Percentiles rank a stretch among this genome's conserved stretches.
Conservation (phyloP, 2,329 filamentous ascomycete genomes). For the Metarhizium guizhouense region DNA sequence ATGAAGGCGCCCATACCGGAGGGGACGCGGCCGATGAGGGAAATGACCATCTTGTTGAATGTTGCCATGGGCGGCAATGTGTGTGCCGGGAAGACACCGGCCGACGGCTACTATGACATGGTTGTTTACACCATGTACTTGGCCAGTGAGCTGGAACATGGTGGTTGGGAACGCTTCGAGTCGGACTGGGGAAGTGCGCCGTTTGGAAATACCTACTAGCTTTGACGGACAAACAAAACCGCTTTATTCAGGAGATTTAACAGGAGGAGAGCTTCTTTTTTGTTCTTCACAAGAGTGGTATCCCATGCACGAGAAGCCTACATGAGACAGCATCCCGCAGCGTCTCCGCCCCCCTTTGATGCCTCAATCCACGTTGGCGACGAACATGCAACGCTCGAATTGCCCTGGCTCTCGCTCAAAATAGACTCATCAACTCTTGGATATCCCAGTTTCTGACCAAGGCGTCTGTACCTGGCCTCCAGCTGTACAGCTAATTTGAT, state of each 20-base stretch:
- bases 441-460: neutral
- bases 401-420: neutral
- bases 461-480: neutral
- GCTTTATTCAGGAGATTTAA: too few relatives aligned
- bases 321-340: neutral
- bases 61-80: slow-evolving; percentile 56
- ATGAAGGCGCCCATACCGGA: slow-evolving; percentile 46
- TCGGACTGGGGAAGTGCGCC: slow-evolving; percentile 34
- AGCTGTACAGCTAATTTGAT: neutral
- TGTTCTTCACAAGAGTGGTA: neutral
- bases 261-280: too few relatives aligned
- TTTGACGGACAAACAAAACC: too few relatives aligned
- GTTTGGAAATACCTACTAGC: slow-evolving; percentile 22
- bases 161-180: slow-evolving; percentile 47
- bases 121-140: slow-evolving; percentile 43
- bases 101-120: slow-evolving; percentile 47
- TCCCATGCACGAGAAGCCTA: neutral
- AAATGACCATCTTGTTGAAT: slow-evolving; percentile 48
- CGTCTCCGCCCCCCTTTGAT: neutral
- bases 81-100: slow-evolving; percentile 40
- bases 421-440: neutral
- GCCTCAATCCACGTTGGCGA: neutral
- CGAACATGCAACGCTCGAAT: neutral
- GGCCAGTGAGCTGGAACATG: slow-evolving; percentile 38
- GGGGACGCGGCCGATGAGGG: slow-evolving; percentile 44